Evolutionary conservation across 345 rosid genomes (phyloP), one percentile per base, ranked within the genome.

Genomic region (Euphorbia pulcherrima): DNA sequence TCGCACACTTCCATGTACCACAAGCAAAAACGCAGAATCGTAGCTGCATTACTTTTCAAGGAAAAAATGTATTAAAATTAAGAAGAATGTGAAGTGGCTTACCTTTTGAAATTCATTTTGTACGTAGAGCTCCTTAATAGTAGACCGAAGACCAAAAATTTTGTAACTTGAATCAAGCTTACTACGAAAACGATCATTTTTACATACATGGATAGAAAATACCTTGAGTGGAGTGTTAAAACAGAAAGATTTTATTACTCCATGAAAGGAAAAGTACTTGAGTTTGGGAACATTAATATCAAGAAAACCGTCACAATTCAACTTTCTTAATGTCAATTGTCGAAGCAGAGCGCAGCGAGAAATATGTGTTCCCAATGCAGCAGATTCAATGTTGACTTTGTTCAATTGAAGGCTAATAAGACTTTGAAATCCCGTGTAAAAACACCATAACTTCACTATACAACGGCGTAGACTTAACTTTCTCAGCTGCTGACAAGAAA

Each of bases 41-140:
- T 27, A 23, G 6, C 44, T 33, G 37, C 20, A 21, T 47, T 27
- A 29, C 50, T 44, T 47, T 27, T 14, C 30, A 20, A 16, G 27
- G 8, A 17, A 27, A 7, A 33, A 33, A 7, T 2, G 7, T n/a
- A n/a, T n/a, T 3, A 7, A 4, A 63, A 46, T 14, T 8, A 17
- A 27, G 39, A 44, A 24, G 20, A 51, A 21, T 18, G 16, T 1
- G 40, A 21, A 40, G 11, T 24, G 2, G 17, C 39, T 63, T 46
- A 63, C 67, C 67, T 63, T 63, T 16, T 46, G 67, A 46, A 63
- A 63, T 27, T 46, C 53, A 18, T 55, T 44, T 27, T 40, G 67
- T 26, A 63, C 67, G 11, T 63, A 46, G 24, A 63, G 67, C 67
- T 63, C 55, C 67, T 63, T 47, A 27, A 63, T 63, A 44, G 67